phyloP scores from a whole-genome alignment of 139 green algal genomes.

The Raphidocelis subcapitata region DNA sequence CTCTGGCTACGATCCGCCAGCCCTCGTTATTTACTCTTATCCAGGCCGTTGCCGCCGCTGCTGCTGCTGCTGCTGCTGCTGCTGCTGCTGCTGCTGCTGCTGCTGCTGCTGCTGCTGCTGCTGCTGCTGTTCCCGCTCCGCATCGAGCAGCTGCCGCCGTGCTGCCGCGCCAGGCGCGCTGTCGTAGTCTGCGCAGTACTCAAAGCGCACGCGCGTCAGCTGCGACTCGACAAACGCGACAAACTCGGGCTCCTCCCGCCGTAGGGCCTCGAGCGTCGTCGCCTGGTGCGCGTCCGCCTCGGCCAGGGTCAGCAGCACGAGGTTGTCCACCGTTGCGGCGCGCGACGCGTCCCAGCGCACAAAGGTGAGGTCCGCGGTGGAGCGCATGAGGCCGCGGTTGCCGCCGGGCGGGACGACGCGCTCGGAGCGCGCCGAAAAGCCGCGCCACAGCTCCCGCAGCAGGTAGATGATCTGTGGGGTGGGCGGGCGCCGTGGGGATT shows the following conservation, averaged over 20 bases:
- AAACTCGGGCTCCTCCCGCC: slow-evolving; percentile 33
- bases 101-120: too few species aligned
- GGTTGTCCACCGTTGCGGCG: slow-evolving; percentile 78
- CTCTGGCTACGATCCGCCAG: too few species aligned
- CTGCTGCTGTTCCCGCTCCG: too few species aligned
- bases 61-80: background rate
- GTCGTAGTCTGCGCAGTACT: slow-evolving; percentile 24
- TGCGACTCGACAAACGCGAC: slow-evolving; percentile 27
- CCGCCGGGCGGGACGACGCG: slow-evolving; percentile 28
- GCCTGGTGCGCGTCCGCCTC: slow-evolving; percentile 80
- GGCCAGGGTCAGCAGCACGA: slow-evolving; percentile 82
- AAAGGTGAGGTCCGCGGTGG: slow-evolving; percentile 65
- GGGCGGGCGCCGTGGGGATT: background rate
- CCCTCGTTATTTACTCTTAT: too few species aligned
- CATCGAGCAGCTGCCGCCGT: too few species aligned
- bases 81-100: too few species aligned
- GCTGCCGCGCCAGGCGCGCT: too few species aligned
- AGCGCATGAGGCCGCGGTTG: slow-evolving; percentile 71
- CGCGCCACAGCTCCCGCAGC: slow-evolving; percentile 65
- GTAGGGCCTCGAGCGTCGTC: slow-evolving; percentile 12
- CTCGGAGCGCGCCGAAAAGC: slow-evolving; percentile 39
- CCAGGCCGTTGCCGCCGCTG: background rate
- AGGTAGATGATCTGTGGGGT: slow-evolving; percentile 40
- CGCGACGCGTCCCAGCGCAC: slow-evolving; percentile 62
- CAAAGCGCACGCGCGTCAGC: slow-evolving; percentile 31